These are phyloP conservation scores for Halenospora varia DNA, from an alignment of 495 filamentous ascomycete species.

Conservation along the genomic window DNA sequence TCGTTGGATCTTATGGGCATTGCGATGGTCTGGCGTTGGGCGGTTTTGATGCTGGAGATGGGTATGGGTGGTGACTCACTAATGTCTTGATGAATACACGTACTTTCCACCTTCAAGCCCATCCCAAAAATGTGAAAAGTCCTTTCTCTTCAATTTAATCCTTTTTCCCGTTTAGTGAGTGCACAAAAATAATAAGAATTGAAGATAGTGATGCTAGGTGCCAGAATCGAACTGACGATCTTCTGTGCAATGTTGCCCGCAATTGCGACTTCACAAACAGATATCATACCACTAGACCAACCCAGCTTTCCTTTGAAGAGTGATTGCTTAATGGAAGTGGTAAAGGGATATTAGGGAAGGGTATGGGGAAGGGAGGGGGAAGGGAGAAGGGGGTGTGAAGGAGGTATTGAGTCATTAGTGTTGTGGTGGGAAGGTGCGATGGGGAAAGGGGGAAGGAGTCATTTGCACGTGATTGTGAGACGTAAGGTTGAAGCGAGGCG, in stretches of 20 bases:
- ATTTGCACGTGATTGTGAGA: neutral
- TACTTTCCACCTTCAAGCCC: neutral
- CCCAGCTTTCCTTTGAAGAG: neutral
- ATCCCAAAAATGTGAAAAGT: neutral
- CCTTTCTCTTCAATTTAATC: no score
- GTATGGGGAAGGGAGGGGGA: no score
- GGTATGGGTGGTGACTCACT: neutral
- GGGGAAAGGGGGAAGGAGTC: no score
- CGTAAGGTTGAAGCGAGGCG: no score
- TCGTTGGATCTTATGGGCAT: neutral
- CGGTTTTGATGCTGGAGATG: neutral
- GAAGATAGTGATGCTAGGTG: slow-evolving; percentile 1
- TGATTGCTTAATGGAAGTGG: no score
- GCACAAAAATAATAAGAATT: neutral
- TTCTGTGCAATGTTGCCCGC: neutral
- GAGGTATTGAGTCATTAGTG: neutral
- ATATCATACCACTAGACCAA: neutral
- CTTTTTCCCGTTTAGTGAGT: neutral
- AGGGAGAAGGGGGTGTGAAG: neutral
- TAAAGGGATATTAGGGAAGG: neutral
- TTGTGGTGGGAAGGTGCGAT: neutral
- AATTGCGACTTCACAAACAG: neutral
- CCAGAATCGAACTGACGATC: slow-evolving; percentile 12
- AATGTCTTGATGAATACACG: neutral
- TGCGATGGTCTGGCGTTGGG: neutral